Evolutionary conservation across 1,139 yeast species (phyloP).

Genomic region (Meyerozyma carpophila): DNA sequence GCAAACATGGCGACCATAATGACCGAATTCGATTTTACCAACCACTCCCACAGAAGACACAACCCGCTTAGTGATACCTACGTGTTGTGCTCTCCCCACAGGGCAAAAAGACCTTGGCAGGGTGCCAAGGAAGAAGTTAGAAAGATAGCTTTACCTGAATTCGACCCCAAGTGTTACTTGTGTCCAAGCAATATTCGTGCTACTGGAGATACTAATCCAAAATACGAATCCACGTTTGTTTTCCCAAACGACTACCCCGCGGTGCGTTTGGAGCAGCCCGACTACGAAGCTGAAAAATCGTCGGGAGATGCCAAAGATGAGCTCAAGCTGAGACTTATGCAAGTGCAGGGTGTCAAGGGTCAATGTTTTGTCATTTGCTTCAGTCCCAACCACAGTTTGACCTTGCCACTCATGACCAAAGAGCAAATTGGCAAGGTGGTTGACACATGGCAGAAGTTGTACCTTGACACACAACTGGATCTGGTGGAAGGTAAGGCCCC

Average conservation of each 20-base stretch:
- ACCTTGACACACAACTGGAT: slow-evolving; percentile 32
- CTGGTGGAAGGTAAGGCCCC: slow-evolving; percentile 39
- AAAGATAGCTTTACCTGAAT: slow-evolving; percentile 42
- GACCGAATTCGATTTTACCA: slow-evolving; percentile 42
- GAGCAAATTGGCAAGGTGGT: slow-evolving; percentile 44
- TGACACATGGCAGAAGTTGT: slow-evolving; percentile 55
- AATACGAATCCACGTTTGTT: slow-evolving; percentile 51
- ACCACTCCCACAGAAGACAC: slow-evolving; percentile 62
- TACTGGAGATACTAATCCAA: slow-evolving; percentile 58
- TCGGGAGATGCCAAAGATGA: slow-evolving; percentile 13
- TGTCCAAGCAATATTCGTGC: slow-evolving; percentile 73
- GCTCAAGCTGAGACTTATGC: slow-evolving; percentile 41
- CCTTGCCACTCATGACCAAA: slow-evolving; percentile 57
- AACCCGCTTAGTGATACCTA: slow-evolving; percentile 61
- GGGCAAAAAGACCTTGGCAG: slow-evolving; percentile 79
- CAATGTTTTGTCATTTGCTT: slow-evolving; percentile 70
- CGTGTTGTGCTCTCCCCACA: slow-evolving; percentile 71
- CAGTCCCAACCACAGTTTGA: slow-evolving; percentile 64
- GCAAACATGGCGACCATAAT: slow-evolving; percentile 15
- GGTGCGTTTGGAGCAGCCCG: slow-evolving; percentile 55
- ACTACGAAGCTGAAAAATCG: slow-evolving; percentile 17
- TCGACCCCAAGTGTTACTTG: slow-evolving; percentile 64
- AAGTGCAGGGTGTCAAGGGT: slow-evolving; percentile 60
- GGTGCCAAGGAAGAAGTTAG: slow-evolving; percentile 60
- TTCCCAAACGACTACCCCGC: slow-evolving; percentile 72